Conservation (phyloP, 2,329 filamentous ascomycete species). For the Xylaria sp. region DNA sequence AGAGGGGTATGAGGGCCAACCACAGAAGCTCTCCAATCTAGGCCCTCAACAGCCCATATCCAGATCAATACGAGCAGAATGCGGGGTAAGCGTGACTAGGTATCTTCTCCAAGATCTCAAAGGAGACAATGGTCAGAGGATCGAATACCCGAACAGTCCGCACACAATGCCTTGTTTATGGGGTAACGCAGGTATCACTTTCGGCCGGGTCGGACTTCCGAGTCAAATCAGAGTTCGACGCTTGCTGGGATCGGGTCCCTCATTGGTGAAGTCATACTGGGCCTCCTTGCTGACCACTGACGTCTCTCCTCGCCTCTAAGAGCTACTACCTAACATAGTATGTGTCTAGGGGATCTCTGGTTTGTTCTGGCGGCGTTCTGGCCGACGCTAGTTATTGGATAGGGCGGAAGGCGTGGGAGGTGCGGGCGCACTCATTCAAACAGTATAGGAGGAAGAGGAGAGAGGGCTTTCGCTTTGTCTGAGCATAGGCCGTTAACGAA, state of each 20-base stretch:
- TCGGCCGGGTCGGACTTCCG: neutral
- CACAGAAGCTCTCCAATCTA: slow-evolving; percentile 39
- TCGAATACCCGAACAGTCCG: neutral
- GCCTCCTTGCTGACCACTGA: slow-evolving; percentile 31
- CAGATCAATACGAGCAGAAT: slow-evolving; percentile 33
- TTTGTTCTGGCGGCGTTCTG: neutral
- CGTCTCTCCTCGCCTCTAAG: slow-evolving; percentile 11
- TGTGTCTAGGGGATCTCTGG: slow-evolving; percentile 5
- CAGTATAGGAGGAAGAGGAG: neutral
- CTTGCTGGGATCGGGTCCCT: slow-evolving; percentile 33
- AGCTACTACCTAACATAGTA: slow-evolving; percentile 21
- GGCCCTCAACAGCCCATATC: slow-evolving; percentile 26
- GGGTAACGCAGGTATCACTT: neutral
- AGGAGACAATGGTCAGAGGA: neutral
- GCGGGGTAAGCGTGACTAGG: slow-evolving; percentile 41
- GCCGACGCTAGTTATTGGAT: slow-evolving; percentile 3
- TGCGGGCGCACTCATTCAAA: neutral
- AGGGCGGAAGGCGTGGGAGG: neutral
- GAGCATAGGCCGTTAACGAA: neutral
- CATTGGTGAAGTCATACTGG: slow-evolving; percentile 45
- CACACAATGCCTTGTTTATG: neutral
- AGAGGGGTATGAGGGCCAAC: slow-evolving; percentile 32
- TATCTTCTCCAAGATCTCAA: too few relatives aligned
- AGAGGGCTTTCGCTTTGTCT: slow-evolving; percentile 4
- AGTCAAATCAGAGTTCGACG: slow-evolving; percentile 32